These are phyloP conservation scores for Teunomyces atbi DNA, from an alignment of 805 yeast species.

Conservation along the genomic window DNA sequence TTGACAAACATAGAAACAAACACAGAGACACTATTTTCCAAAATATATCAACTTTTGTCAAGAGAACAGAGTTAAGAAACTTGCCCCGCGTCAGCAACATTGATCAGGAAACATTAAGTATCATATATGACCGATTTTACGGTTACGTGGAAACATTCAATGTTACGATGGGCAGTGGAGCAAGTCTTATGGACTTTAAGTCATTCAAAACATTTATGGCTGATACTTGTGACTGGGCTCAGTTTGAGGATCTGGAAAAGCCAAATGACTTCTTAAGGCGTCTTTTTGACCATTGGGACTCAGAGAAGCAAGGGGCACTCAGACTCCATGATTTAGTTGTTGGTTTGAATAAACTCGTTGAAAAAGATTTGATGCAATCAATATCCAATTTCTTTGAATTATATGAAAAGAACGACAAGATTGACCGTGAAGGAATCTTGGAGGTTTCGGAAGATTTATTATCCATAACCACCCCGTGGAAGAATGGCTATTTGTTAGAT, in stretches of 20 bases:
- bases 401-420: constrained; percentile 64
- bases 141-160: constrained; percentile 68
- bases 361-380: constrained; percentile 72
- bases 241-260: constrained; percentile 19
- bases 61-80: constrained; percentile 86
- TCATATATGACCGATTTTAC: constrained; percentile 83
- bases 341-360: constrained; percentile 70
- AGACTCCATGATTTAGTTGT: constrained; percentile 65
- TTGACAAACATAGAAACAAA: constrained; percentile 65
- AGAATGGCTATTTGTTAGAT: constrained; percentile 69
- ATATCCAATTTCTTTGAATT: constrained; percentile 77
- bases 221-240: constrained; percentile 77
- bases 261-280: constrained; percentile 50
- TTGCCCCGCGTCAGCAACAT: constrained; percentile 71
- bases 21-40: constrained; percentile 75
- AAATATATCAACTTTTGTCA: constrained; percentile 87
- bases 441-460: constrained; percentile 85
- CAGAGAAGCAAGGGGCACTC: constrained; percentile 51
- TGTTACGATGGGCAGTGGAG: constrained; percentile 46
- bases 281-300: constrained; percentile 71
- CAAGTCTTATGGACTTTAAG: constrained; percentile 69
- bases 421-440: constrained; percentile 76
- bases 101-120: constrained; percentile 55
- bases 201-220: constrained; percentile 73
- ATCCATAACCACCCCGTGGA: constrained; percentile 81